These are phyloP conservation scores for Cladosporium sp. DNA, from an alignment of 2,329 filamentous ascomycete species.

Conservation along the genomic window DNA sequence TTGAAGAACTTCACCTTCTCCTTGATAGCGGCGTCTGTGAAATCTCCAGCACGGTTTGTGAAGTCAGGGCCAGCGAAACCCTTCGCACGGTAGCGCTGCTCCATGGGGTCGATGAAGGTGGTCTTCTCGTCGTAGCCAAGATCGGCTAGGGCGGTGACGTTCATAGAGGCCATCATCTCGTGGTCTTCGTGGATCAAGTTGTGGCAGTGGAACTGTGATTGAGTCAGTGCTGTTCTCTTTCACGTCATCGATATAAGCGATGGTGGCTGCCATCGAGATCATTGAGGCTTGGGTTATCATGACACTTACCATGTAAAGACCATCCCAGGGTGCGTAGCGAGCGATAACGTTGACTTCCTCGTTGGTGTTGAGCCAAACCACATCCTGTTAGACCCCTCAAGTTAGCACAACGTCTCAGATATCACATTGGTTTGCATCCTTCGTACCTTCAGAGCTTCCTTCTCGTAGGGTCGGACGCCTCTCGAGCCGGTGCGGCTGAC, in stretches of 20 bases:
- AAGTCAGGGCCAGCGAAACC: slow-evolving; percentile 25
- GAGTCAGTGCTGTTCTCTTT: neutral
- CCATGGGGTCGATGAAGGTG: slow-evolving; percentile 30
- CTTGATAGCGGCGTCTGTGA: slow-evolving; percentile 29
- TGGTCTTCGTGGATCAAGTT: slow-evolving; percentile 50
- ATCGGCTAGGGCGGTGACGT: slow-evolving; percentile 42
- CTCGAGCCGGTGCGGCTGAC: slow-evolving; percentile 48
- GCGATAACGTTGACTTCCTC: slow-evolving; percentile 56
- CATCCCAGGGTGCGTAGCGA: slow-evolving; percentile 56
- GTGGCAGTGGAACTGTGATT: slow-evolving; percentile 43
- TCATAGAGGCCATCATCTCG: slow-evolving; percentile 49
- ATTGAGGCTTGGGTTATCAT: rapidly evolving
- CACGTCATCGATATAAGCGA: neutral
- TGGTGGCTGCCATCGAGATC: neutral
- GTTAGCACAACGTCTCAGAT: neutral
- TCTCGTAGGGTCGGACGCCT: slow-evolving; percentile 56
- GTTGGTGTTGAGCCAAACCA: slow-evolving; percentile 56
- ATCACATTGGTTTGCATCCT: neutral
- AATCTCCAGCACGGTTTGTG: slow-evolving; percentile 24
- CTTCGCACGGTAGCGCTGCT: slow-evolving; percentile 29
- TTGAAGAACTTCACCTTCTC: slow-evolving; percentile 39
- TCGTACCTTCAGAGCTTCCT: slow-evolving; percentile 52
- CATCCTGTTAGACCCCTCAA: slow-evolving; percentile 42
- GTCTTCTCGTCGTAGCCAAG: slow-evolving; percentile 39
- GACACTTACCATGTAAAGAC: slow-evolving; percentile 44